A percentile compares a stretch with the other conserved stretches of the same genome.
Evolutionary conservation across 305 asterid genomes (phyloP).

Genomic region (Solanum hybrid): DNA sequence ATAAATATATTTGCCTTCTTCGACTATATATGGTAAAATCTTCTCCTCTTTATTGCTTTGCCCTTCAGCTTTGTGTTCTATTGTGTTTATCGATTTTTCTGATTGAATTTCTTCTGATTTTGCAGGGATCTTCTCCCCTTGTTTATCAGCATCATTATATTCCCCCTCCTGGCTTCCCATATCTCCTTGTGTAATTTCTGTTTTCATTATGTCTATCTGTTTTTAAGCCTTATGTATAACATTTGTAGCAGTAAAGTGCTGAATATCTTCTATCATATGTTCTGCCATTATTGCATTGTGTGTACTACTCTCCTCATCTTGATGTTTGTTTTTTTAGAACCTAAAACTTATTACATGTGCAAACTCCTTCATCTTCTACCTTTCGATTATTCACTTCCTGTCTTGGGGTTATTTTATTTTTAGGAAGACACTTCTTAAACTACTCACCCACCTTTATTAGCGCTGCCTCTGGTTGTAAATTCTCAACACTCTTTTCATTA

Average conservation of each 20-base stretch:
- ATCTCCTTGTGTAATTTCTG: neutral
- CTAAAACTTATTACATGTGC: neutral
- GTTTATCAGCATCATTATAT: neutral
- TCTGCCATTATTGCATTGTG: neutral
- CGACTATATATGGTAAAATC: too few species aligned
- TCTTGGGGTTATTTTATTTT: neutral
- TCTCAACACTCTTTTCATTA: neutral
- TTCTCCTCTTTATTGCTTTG: neutral
- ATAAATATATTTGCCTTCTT: neutral
- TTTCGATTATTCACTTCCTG: neutral
- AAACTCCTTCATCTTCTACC: neutral
- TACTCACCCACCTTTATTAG: neutral
- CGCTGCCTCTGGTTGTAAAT: neutral
- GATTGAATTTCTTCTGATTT: too few species aligned
- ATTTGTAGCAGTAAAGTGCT: neutral
- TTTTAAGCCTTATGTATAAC: neutral
- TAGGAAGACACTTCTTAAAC: neutral
- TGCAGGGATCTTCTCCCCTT: neutral
- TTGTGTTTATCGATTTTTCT: neutral
- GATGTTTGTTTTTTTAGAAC: neutral
- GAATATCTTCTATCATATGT: neutral
- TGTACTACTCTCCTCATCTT: neutral
- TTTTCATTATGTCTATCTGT: neutral
- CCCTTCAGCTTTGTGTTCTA: neutral
- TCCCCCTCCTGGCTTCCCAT: neutral